Evolutionary conservation across 257 asterid species (phyloP), one percentile per base, ranked within the genome.

Genomic region (Leonotis leonurus): DNA sequence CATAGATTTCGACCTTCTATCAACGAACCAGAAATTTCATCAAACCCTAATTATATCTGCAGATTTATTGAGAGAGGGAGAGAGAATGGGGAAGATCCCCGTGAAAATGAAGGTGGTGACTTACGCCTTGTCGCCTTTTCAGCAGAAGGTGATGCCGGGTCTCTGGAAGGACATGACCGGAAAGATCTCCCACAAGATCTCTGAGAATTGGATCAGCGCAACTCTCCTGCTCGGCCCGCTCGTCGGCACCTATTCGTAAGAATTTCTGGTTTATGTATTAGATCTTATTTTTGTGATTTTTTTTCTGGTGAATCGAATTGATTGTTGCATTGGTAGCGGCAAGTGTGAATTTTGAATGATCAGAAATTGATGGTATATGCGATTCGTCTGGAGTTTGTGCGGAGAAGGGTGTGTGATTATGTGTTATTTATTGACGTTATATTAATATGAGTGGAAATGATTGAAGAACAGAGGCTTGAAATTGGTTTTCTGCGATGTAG

Each of bases 111-210:
- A 84, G 94, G 85, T 80, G 50, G 98, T 91, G 66, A 74, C 82
- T 6, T 91, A 91, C 82, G 94, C 96, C 1, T 48, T 91, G 5
- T 91, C 98, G 0, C 98, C 96, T 2, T 88, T 79, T 62, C 94
- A 86, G 78, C 95, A 88, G 82, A 84, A 91, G 78, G 83, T 88
- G 64, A 88, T 91, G 98, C 73, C 95, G 0, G 98, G 98, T 10
- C 87, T 91, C 45, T 88, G 89, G 95, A 91, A 86, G 59, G 95
- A 88, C 59, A 61, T 91, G 4, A 75, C 96, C 8, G 74, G 80
- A 11, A 88, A 91, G 77, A 78, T 88, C 83, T 72, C 81, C 67
- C 98, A 91, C 85, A 91, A 91, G 73, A 56, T 86, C 68, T 64
- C 90, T 32, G 94, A 84, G 36, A 88, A 80, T 65, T 91, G 95